Base-by-base conservation (phyloP, 768 basidiomycete species). In the Collybia sp. region DNA sequence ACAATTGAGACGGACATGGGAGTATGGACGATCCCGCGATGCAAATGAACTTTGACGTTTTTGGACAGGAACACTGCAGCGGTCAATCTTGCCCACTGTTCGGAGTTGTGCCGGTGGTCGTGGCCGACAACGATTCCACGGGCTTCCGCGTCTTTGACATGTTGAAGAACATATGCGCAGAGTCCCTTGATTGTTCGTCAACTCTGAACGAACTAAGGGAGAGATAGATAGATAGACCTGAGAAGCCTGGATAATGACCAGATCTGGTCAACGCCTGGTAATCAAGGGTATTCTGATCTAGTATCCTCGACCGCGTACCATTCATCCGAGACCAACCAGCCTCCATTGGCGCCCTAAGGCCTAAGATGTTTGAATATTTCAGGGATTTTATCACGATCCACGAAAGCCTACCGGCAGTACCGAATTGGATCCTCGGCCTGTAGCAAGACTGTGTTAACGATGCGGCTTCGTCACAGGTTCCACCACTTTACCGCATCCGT, bases 281-380 rank as follows among this genome's bases (percentile, higher is more conserved):
- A 13, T n/a, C 25, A 30, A 11, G 18, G 33, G 35, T 33, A 38
- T 33, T 1, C 39, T 10, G 30, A 6, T 20, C 12, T 31, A 18
- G 25, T 25, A 8, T 25, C 25, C 25, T 15, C 31, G 19, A 12
- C 5, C 5, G 46, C 55, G 9, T 16, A 73, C 76, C 88, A 58
- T 94, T 94, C 88, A 94, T 93, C 45, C 87, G 77, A n/a, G 87
- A 75, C 78, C 85, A 92, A 1, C 92, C 92, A 6, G 90, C 90
- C 53, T 88, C 85, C 92, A 94, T 93, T 51, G 67, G 73, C 1
- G 83, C 89, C 55, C 89, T 70, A 16, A 92, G 69, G 43, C 90
- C 90, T 86, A 51, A 3, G 31, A 31, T 15, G 42, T 5, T n/a
- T 43, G 31, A 20, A 20, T 50, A 42, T 30, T 25, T 52, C 19